Percentiles rank a stretch among this genome's conserved stretches.
phyloP scores from a whole-genome alignment of 2,329 filamentous ascomycete species.

The Epichloe hybrida region DNA sequence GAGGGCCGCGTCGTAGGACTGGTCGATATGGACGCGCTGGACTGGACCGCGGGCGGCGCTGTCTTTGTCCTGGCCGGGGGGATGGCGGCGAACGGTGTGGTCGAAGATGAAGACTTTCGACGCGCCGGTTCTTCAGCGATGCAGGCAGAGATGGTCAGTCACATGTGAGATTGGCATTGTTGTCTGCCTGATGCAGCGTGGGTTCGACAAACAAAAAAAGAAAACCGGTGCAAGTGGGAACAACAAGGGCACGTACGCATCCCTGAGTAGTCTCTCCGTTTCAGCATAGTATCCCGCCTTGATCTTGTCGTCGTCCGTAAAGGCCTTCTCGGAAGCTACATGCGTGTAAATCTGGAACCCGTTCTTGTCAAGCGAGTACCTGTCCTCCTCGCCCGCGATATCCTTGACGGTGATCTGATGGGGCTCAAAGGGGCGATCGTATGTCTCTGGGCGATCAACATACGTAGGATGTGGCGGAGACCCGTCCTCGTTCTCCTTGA shows the following conservation, averaged over 20 bases:
- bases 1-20: conserved; percentile 34
- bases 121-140: conserved; percentile 35
- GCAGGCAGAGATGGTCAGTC: too few relatives aligned
- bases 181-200: too few relatives aligned
- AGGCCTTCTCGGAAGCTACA: conserved; percentile 21
- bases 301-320: conserved; percentile 45
- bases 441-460: conserved; percentile 21
- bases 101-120: conserved; percentile 46
- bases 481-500: conserved; percentile 27
- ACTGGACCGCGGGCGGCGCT: conserved; percentile 24
- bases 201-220: too few relatives aligned
- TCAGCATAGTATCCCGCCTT: conserved; percentile 56
- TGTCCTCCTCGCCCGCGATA: conserved; percentile 21
- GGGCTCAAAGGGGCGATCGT: conserved; percentile 14
- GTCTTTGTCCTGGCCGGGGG: conserved; percentile 30
- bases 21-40: conserved; percentile 42
- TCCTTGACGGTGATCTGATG: conserved; percentile 21
- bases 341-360: conserved; percentile 24
- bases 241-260: conserved; percentile 25
- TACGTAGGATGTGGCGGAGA: conserved; percentile 24
- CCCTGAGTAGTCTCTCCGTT: conserved; percentile 52
- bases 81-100: conserved; percentile 38
- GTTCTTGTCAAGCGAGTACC: conserved; percentile 24
- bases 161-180: too few relatives aligned
- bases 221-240: background rate